Conservation (phyloP, 331 rosid genomes). For the Malus hybrid region DNA sequence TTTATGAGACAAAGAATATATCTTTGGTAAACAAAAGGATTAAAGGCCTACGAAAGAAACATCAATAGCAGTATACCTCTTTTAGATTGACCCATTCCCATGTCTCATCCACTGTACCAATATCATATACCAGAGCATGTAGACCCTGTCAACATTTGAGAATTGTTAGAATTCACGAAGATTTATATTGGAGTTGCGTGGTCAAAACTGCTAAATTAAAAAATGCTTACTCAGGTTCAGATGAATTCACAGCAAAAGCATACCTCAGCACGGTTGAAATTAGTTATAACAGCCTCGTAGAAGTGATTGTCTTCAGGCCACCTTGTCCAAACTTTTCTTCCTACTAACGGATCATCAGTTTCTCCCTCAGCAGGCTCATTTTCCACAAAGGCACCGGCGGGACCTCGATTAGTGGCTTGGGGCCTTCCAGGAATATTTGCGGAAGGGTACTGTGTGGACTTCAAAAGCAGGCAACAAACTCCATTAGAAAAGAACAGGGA, state of each 20-base stretch:
- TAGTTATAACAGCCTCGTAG: constrained; percentile 48
- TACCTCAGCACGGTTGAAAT: constrained; percentile 38
- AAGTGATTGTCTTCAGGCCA: constrained; percentile 54
- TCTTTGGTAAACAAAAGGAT: not conserved
- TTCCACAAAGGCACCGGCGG: constrained; percentile 29
- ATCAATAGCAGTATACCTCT: constrained; percentile 28
- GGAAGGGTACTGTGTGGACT: constrained; percentile 33
- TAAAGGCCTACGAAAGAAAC: not conserved
- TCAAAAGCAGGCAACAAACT: constrained; percentile 17
- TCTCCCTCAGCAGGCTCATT: constrained; percentile 29
- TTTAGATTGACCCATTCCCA: constrained; percentile 68
- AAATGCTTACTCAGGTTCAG: not conserved
- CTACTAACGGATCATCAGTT: constrained; percentile 24
- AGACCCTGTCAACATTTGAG: constrained; percentile 32
- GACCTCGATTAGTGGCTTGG: constrained; percentile 29
- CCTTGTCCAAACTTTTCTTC: constrained; percentile 46
- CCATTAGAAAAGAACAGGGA: constrained; percentile 3
- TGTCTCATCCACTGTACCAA: constrained; percentile 40
- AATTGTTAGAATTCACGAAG: not conserved
- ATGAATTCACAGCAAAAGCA: not conserved
- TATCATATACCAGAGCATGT: constrained; percentile 60
- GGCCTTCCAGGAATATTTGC: constrained; percentile 31
- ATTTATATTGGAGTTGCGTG: not conserved
- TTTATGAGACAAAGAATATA: not conserved
- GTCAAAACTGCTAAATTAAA: not conserved